Evolutionary conservation across 371 early-diverging fungal species (phyloP).

Genomic region (Mortierella sp.): DNA sequence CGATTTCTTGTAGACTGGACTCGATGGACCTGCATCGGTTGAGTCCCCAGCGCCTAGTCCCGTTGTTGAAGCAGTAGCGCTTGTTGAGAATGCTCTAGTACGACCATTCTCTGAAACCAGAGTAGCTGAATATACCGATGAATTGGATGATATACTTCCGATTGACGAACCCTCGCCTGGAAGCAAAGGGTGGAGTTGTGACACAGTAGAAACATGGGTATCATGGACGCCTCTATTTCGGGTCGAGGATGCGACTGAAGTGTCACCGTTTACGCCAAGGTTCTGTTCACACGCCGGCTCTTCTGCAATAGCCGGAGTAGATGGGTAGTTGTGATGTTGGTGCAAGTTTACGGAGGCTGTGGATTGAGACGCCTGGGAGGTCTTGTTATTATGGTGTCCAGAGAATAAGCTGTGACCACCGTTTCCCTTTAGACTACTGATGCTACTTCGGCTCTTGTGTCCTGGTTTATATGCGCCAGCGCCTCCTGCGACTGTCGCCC

Average conservation of each 20-base stretch:
- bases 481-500: conserved; percentile 48
- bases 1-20: conserved; percentile 31
- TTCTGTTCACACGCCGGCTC: conserved; percentile 11
- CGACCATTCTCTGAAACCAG: conserved; percentile 13
- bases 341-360: conserved; percentile 5
- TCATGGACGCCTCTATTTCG: conserved; percentile 8
- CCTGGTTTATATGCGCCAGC: conserved; percentile 23
- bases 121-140: conserved; percentile 24
- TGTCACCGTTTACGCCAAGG: background rate
- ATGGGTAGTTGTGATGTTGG: conserved; percentile 5
- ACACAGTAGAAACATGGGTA: background rate
- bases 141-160: conserved; percentile 18
- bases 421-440: conserved; percentile 20
- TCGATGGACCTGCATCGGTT: conserved; percentile 30
- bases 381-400: conserved; percentile 6
- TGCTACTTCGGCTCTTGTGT: conserved; percentile 17
- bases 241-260: background rate
- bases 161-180: conserved; percentile 9
- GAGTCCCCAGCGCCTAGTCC: background rate
- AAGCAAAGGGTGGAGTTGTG: conserved; percentile 4
- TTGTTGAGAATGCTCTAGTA: conserved; percentile 9
- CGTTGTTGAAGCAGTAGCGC: conserved; percentile 1
- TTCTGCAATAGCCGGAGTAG: conserved; percentile 37
- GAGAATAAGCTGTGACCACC: conserved; percentile 32
- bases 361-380: conserved; percentile 11